Base-by-base conservation (phyloP, 495 filamentous ascomycete species). In the Penicillium waksmanii region DNA sequence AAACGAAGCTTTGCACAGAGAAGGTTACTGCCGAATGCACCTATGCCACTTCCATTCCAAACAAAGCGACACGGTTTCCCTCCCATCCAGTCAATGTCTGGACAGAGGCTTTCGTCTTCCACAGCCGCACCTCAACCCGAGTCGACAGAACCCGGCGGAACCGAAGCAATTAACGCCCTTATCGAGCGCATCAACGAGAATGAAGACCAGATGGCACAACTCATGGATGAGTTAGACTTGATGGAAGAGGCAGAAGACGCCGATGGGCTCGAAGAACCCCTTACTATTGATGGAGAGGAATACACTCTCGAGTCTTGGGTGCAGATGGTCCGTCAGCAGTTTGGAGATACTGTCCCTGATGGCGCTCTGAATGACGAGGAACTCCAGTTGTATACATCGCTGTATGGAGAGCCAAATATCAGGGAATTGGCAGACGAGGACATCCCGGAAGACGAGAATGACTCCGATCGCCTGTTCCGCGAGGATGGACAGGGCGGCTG, bases 331-430 rank as follows among this genome's bases (percentile, higher is more conserved):
- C 82, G 88, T 63, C 85, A 89, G 61, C 78, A 82, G 11, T 96
- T 91, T 71, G 90, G 93, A 43, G 85, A 95, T 62, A 85, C 79
- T 2, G 73, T 97, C 10, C 95, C 95, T 0, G 81, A 86, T n/a
- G 87, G 82, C 15, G 82, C 89, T 56, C 70, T 98, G 46, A 82
- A 83, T 15, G 78, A 80, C 5, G 80, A 87, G 31, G 93, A 96
- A 68, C 87, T 89, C 47, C 73, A 75, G 42, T 66, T 96, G 2
- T 98, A 96, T 67, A 86, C 88, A 56, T 82, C 91, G 57, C 74
- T 96, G 10, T 98, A 93, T 73, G 95, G 94, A 1, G 76, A 78
- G 33, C 76, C 81, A 76, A 61, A 92, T 82, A 23, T 69, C 81
- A 61, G 82, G 43, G 69, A 67, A 52, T 64, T 72, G 11, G 48